Percentiles rank a stretch among this genome's conserved stretches.
Evolutionary conservation across 495 filamentous ascomycete species (phyloP).

Genomic region (Hypoxylon cercidicola): DNA sequence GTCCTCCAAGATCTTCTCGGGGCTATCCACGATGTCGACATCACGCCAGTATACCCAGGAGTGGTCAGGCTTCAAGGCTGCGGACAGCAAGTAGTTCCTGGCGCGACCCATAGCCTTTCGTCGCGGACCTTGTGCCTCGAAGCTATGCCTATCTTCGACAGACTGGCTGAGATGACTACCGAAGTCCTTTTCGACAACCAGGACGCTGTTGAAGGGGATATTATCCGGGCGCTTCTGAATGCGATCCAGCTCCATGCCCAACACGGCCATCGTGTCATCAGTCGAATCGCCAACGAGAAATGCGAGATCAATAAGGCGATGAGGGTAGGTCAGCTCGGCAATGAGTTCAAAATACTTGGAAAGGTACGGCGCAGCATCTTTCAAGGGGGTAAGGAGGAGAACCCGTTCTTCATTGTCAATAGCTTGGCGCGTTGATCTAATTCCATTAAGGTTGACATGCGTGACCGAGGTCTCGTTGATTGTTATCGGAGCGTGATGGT

Average conservation of each 20-base stretch:
- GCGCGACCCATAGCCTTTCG: constrained; percentile 90
- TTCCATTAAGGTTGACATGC: constrained; percentile 83
- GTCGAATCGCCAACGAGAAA: constrained; percentile 93
- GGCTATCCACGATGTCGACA: constrained; percentile 93
- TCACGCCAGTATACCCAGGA: constrained; percentile 99
- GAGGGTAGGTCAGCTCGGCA: constrained; percentile 89
- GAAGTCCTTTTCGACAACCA: constrained; percentile 91
- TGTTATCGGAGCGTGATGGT: constrained; percentile 87
- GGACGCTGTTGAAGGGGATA: constrained; percentile 81
- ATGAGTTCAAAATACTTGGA: constrained; percentile 93
- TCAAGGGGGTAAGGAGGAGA: constrained; percentile 93
- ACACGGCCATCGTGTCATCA: constrained; percentile 86
- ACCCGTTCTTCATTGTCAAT: constrained; percentile 83
- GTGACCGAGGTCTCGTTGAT: constrained; percentile 83
- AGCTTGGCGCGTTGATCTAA: constrained; percentile 83
- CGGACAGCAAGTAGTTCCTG: constrained; percentile 88
- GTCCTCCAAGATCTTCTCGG: constrained; percentile 88
- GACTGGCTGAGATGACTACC: constrained; percentile 72
- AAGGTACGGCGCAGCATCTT: constrained; percentile 85
- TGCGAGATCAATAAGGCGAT: constrained; percentile 92
- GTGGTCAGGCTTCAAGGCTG: constrained; percentile 89
- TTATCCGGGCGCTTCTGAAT: constrained; percentile 85
- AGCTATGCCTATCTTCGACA: constrained; percentile 85
- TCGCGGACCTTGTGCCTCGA: constrained; percentile 87
- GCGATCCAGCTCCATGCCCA: constrained; percentile 84